These are phyloP conservation scores for Populus tremula DNA, from an alignment of 345 rosid species.

Conservation along the genomic window DNA sequence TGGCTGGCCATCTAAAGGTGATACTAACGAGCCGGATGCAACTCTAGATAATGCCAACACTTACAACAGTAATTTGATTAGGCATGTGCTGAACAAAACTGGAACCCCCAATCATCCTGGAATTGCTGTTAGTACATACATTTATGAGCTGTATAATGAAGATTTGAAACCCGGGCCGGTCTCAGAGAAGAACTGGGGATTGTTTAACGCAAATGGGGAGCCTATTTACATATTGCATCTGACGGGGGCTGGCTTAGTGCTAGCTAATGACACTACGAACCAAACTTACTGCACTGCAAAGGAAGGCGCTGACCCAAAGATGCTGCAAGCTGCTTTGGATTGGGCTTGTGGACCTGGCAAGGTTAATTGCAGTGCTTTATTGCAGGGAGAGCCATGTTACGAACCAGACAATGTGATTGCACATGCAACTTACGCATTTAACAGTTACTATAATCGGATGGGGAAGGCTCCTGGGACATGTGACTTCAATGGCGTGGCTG, in stretches of 20 bases:
- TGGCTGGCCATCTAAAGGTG: slow-evolving; percentile 99
- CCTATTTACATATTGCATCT: slow-evolving; percentile 73
- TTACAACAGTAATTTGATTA: slow-evolving; percentile 89
- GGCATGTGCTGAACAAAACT: slow-evolving; percentile 77
- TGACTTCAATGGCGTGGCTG: slow-evolving; percentile 94
- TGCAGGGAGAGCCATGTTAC: slow-evolving; percentile 85
- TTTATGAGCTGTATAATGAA: slow-evolving; percentile 96
- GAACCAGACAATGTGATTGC: slow-evolving; percentile 76
- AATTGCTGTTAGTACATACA: slow-evolving; percentile 65
- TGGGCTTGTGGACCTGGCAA: slow-evolving; percentile 99
- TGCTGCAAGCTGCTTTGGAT: slow-evolving; percentile 95
- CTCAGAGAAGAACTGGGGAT: slow-evolving; percentile 96
- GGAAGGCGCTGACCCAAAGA: slow-evolving; percentile 74
- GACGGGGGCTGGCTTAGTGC: slow-evolving; percentile 50
- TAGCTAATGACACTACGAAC: slow-evolving; percentile 90
- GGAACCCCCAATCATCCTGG: slow-evolving; percentile 98
- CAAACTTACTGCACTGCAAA: slow-evolving; percentile 83
- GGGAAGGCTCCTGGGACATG: slow-evolving; percentile 73
- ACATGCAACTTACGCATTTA: slow-evolving; percentile 82
- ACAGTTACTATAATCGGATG: slow-evolving; percentile 79
- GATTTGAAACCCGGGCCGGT: slow-evolving; percentile 66
- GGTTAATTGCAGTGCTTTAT: slow-evolving; percentile 71
- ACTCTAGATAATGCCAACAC: slow-evolving; percentile 83
- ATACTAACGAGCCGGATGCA: slow-evolving; percentile 65
- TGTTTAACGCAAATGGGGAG: slow-evolving; percentile 67